Evolutionary conservation across 129 eudicot genomes (phyloP).

Genomic region (Kitagawia praeruptora): DNA sequence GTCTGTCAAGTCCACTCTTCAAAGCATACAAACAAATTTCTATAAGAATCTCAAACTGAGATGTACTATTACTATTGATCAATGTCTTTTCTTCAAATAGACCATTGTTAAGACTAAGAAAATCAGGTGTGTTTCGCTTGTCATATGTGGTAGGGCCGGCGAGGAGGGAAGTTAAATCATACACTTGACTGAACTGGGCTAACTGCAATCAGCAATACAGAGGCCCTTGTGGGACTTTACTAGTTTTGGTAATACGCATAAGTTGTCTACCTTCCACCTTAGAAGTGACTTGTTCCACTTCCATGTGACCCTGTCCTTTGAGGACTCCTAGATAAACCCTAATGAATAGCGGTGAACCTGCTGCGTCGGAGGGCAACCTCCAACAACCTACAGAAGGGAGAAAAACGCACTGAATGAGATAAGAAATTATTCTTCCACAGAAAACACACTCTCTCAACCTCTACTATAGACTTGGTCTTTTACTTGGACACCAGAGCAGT

Average conservation of each 20-base stretch:
- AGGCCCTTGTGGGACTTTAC: neutral
- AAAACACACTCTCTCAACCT: neutral
- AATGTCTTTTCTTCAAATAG: too few relatives aligned
- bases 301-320: neutral
- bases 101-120: too few relatives aligned
- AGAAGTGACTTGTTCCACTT: neutral
- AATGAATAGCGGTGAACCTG: too few relatives aligned
- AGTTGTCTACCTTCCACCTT: neutral
- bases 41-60: too few relatives aligned
- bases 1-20: too few relatives aligned
- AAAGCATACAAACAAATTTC: too few relatives aligned
- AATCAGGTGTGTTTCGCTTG: too few relatives aligned
- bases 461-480: neutral
- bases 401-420: neutral
- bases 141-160: neutral
- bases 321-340: neutral
- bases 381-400: neutral
- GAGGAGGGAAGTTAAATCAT: neutral
- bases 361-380: neutral
- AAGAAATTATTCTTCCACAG: neutral
- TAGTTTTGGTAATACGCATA: neutral
- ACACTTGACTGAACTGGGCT: neutral
- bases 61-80: too few relatives aligned
- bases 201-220: too few relatives aligned
- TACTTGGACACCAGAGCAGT: neutral